Base-by-base conservation (phyloP, 1,139 yeast genomes). In the Pichia sp. region DNA sequence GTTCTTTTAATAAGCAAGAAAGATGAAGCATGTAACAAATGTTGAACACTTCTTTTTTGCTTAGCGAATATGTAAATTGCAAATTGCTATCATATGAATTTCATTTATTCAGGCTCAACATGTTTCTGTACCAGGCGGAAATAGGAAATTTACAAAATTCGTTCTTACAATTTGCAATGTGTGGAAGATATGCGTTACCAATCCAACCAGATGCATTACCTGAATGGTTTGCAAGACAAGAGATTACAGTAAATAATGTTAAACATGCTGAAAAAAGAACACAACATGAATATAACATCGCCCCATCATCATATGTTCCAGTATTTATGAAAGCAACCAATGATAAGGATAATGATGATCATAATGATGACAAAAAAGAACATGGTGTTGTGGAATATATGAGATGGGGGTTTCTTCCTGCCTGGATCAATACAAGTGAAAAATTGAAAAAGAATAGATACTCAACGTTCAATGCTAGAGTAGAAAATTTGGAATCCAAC, bases 341-440 rank as follows among this genome's bases (percentile, higher is more conserved):
- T 85, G 86, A 0, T 64, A 31, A 38, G 1, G 27, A 38, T 77
- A 70, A 76, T 6, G 73, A 71, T 38, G 68, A 70, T 45, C 62
- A 18, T 10, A 18, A 13, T 22, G 28, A 39, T 13, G 42, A 39
- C 16, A 48, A 51, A 3, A 25, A 38, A 30, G 41, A 31, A 22
- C 47, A 34, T 7, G 49, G 53, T 1, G 16, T 16, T 16, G 25
- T 52, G 13, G 52, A 52, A 30, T 71, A 69, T 42, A 80, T 81
- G 84, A 74, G 72, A 47, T 83, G 87, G 85, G 85, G 87, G 1
- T 65, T 83, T 44, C 70, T 81, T 1, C 86, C 87, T 0, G 64
- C 65, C 16, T 81, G 80, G 78, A 70, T 76, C 6, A 72, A 70
- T 41, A 68, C 70, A 43, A 61, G 62, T n/a, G 48, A 51, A 8